Evolutionary conservation across 1,284 basidiomycete species (phyloP).

Genomic region (Chalciporus sp.): DNA sequence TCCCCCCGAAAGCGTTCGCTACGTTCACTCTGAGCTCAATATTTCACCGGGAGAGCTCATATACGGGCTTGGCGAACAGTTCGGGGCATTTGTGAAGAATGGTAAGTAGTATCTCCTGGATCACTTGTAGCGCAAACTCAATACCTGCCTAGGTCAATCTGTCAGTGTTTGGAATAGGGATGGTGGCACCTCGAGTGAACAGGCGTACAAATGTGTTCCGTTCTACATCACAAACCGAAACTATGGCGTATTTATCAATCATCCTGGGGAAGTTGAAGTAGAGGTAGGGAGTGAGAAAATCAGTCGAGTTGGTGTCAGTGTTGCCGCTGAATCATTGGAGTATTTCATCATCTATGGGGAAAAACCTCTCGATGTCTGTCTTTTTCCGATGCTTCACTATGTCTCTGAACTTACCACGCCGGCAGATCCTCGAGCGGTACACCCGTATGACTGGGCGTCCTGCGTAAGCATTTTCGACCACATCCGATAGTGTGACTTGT

Average conservation of each 20-base stretch:
- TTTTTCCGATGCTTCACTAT: background rate
- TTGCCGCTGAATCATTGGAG: conserved; percentile 64
- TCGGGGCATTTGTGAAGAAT: conserved; percentile 76
- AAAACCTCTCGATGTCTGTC: conserved; percentile 58
- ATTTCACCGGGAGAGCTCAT: conserved; percentile 71
- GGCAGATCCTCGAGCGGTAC: conserved; percentile 22
- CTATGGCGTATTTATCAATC: conserved; percentile 78
- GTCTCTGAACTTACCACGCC: conserved; percentile 2
- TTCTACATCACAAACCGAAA: conserved; percentile 71
- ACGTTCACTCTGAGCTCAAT: conserved; percentile 69
- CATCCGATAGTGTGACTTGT: background rate
- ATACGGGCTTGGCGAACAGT: conserved; percentile 75
- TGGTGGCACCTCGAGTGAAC: conserved; percentile 70
- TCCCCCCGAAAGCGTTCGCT: conserved; percentile 46
- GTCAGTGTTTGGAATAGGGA: conserved; percentile 75
- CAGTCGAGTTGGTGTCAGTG: conserved; percentile 68
- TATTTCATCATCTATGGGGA: conserved; percentile 72
- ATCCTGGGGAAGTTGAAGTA: conserved; percentile 75
- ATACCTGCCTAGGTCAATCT: conserved; percentile 48
- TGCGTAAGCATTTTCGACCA: conserved; percentile 11
- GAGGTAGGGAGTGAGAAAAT: conserved; percentile 78
- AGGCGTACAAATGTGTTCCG: conserved; percentile 76
- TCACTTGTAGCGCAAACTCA: conserved; percentile 3
- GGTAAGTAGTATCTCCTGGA: conserved; percentile 40
- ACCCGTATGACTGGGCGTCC: conserved; percentile 25